Conservation (phyloP, 1,284 basidiomycete genomes). For the Trichosporon ovoides region DNA sequence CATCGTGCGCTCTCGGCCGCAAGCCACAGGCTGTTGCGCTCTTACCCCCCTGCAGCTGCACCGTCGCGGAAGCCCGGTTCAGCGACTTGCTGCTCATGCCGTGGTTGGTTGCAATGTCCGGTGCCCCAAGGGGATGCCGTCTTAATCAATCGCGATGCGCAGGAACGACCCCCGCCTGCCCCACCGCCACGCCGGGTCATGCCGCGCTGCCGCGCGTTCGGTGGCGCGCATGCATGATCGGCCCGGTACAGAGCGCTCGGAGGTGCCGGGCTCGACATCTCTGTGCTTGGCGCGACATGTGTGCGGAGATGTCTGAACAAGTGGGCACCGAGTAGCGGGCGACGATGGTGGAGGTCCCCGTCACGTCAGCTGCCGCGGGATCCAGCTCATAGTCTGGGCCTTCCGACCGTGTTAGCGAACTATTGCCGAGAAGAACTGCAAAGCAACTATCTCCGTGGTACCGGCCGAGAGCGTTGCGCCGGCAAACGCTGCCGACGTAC, state of each 20-base stretch:
- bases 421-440: background rate
- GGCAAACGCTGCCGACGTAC: background rate
- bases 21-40: background rate
- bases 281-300: background rate
- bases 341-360: background rate
- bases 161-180: background rate
- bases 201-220: background rate
- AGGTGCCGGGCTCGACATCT: background rate
- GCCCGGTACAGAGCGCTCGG: background rate
- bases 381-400: background rate
- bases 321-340: background rate
- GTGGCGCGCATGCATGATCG: background rate
- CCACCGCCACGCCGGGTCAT: background rate
- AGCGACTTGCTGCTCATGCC: background rate
- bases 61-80: background rate
- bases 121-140: background rate
- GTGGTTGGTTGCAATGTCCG: background rate
- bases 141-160: background rate
- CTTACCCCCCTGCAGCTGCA: background rate
- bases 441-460: background rate
- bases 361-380: background rate
- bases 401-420: background rate
- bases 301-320: background rate
- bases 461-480: background rate
- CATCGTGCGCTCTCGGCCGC: background rate